Percentiles rank a stretch among this genome's conserved stretches.
Conservation (phyloP, 2,329 filamentous ascomycete genomes). For the Ophiostoma ulmi region DNA sequence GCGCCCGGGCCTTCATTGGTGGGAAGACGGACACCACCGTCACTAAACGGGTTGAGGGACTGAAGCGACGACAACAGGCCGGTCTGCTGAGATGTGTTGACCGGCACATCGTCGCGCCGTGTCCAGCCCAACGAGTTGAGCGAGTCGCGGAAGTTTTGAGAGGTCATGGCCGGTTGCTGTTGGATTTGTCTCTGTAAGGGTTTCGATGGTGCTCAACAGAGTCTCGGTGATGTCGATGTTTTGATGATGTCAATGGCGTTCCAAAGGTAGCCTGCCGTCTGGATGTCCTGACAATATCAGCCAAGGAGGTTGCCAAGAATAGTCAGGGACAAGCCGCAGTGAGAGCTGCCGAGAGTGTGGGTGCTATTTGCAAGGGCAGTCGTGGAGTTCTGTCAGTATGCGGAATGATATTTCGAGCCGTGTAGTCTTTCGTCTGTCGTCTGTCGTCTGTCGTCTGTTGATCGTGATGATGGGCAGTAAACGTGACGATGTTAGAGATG, state of each 20-base stretch:
- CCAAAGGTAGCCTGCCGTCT: neutral
- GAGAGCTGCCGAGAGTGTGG: neutral
- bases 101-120: conserved; percentile 73
- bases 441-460: neutral
- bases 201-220: neutral
- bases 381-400: neutral
- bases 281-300: neutral
- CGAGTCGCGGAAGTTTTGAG: conserved; percentile 83
- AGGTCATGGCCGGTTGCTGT: conserved; percentile 58
- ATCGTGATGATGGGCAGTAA: neutral
- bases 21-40: conserved; percentile 80
- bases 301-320: neutral
- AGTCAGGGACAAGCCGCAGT: neutral
- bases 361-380: neutral
- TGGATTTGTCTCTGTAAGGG: neutral
- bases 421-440: neutral
- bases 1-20: conserved; percentile 78
- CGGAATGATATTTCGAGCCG: neutral
- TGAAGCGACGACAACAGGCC: conserved; percentile 76
- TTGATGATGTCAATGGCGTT: neutral
- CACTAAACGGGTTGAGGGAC: conserved; percentile 80
- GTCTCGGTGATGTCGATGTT: neutral
- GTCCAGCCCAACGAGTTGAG: conserved; percentile 96
- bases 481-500: neutral
- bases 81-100: conserved; percentile 64